phyloP scores from a whole-genome alignment of 1,139 yeast species.

The Schwanniomyces etchellsii region DNA sequence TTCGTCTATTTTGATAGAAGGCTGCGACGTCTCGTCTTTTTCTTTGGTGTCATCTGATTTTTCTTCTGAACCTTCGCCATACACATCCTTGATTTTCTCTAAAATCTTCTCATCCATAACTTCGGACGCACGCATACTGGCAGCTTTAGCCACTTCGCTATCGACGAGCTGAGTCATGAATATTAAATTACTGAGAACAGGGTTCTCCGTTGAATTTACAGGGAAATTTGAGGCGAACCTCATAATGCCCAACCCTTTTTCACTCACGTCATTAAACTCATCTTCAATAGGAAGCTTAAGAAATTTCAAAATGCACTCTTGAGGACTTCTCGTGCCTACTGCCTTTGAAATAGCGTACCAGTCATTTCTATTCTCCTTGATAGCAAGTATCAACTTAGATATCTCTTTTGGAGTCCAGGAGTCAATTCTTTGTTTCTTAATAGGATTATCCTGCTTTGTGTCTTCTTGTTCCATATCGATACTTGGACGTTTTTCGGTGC shows the following conservation, averaged over 20 bases:
- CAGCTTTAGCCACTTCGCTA: slow-evolving; percentile 79
- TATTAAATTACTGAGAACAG: slow-evolving; percentile 84
- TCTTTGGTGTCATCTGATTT: slow-evolving; percentile 1
- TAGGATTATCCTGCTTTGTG: slow-evolving; percentile 4
- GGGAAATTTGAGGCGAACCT: slow-evolving; percentile 82
- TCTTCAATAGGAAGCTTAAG: slow-evolving; percentile 82
- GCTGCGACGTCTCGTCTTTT: neutral
- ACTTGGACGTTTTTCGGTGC: slow-evolving; percentile 2
- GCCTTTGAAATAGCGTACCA: slow-evolving; percentile 75
- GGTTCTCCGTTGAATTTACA: slow-evolving; percentile 80
- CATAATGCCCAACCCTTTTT: slow-evolving; percentile 49
- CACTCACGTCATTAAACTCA: slow-evolving; percentile 45
- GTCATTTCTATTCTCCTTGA: slow-evolving; percentile 54
- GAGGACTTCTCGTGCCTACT: slow-evolving; percentile 63
- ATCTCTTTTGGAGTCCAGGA: slow-evolving; percentile 66
- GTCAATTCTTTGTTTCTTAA: slow-evolving; percentile 37
- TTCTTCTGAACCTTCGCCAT: slow-evolving; percentile 9
- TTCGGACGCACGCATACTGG: slow-evolving; percentile 61
- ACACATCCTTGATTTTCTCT: slow-evolving; percentile 28
- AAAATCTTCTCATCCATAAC: slow-evolving; percentile 47
- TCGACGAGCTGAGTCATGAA: slow-evolving; percentile 85
- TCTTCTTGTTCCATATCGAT: slow-evolving; percentile 6
- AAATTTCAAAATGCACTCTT: slow-evolving; percentile 76
- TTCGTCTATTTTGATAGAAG: slow-evolving; percentile 1
- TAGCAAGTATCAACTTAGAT: slow-evolving; percentile 53